phyloP scores from a whole-genome alignment of 2,329 filamentous ascomycete genomes.

The Calonectria naviculata region DNA sequence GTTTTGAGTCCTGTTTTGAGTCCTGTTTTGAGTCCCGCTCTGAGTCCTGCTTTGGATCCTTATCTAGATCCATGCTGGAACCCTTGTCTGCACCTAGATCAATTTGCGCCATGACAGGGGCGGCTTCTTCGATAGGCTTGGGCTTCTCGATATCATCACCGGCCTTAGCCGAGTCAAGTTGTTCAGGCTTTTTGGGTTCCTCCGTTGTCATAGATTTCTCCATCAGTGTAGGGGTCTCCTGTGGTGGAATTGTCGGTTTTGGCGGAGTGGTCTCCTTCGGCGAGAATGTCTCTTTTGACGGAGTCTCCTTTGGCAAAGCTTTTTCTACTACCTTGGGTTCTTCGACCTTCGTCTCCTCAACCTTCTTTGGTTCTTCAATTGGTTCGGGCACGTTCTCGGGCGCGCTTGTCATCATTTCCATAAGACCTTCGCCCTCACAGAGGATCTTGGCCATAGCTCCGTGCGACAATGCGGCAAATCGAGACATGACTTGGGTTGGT shows the following conservation, averaged over 20 bases:
- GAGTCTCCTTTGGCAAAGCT: conserved; percentile 18
- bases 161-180: neutral
- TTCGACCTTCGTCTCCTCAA: conserved; percentile 12
- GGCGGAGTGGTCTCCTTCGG: conserved; percentile 21
- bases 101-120: neutral
- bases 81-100: neutral
- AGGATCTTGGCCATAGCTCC: conserved; percentile 61
- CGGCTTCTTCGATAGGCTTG: neutral
- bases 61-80: neutral
- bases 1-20: conserved; percentile 7
- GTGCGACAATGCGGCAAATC: conserved; percentile 60
- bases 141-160: neutral
- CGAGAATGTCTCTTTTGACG: conserved; percentile 20
- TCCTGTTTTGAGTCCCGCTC: conserved; percentile 13
- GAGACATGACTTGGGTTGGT: conserved; percentile 55
- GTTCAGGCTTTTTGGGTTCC: neutral
- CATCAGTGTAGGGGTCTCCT: neutral
- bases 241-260: neutral
- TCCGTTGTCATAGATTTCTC: neutral
- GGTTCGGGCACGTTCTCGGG: conserved; percentile 42
- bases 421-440: conserved; percentile 55
- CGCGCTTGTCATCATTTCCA: conserved; percentile 55
- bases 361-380: conserved; percentile 10
- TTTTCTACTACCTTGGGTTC: conserved; percentile 23
- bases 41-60: neutral